Percentiles rank a stretch among this genome's conserved stretches.
These are phyloP conservation scores for Argentina anserina DNA, from an alignment of 306 rosid species.

Conservation along the genomic window DNA sequence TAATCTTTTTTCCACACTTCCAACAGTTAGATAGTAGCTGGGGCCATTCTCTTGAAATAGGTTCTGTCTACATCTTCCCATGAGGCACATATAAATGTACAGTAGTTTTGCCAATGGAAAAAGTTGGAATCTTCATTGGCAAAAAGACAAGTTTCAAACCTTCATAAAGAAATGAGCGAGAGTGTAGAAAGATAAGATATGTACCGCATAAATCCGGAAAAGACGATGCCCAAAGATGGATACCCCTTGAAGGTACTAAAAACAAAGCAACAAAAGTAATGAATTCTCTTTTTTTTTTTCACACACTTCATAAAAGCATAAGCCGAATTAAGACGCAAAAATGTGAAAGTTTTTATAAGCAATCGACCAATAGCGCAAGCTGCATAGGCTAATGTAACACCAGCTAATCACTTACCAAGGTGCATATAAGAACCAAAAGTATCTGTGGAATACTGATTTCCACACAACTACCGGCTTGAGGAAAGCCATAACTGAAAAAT, in stretches of 20 bases:
- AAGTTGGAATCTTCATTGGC: not conserved
- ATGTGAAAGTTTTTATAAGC: not conserved
- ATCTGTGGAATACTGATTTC: slow-evolving; percentile 87
- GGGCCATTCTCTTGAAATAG: not conserved
- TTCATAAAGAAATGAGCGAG: not conserved
- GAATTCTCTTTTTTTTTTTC: slow-evolving; percentile 16
- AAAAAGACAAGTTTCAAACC: not conserved
- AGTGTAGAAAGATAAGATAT: slow-evolving; percentile 22
- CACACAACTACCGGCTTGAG: slow-evolving; percentile 84
- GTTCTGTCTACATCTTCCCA: not conserved
- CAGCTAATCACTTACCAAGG: slow-evolving; percentile 52
- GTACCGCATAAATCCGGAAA: slow-evolving; percentile 83
- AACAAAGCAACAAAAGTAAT: slow-evolving; percentile 19
- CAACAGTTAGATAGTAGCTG: not conserved
- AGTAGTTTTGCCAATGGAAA: not conserved
- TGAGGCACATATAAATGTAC: not conserved
- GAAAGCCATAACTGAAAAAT: slow-evolving; percentile 93
- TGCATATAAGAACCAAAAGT: slow-evolving; percentile 68
- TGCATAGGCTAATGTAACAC: slow-evolving; percentile 2
- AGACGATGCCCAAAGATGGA: slow-evolving; percentile 70
- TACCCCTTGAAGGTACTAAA: slow-evolving; percentile 81
- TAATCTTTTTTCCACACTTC: not conserved
- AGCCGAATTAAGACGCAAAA: slow-evolving; percentile 22
- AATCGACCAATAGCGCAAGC: not conserved
- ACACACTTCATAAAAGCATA: slow-evolving; percentile 9